Percentiles rank a stretch among this genome's conserved stretches.
phyloP scores from a whole-genome alignment of 2,329 filamentous ascomycete genomes.

The Neofusicoccum laricinum region DNA sequence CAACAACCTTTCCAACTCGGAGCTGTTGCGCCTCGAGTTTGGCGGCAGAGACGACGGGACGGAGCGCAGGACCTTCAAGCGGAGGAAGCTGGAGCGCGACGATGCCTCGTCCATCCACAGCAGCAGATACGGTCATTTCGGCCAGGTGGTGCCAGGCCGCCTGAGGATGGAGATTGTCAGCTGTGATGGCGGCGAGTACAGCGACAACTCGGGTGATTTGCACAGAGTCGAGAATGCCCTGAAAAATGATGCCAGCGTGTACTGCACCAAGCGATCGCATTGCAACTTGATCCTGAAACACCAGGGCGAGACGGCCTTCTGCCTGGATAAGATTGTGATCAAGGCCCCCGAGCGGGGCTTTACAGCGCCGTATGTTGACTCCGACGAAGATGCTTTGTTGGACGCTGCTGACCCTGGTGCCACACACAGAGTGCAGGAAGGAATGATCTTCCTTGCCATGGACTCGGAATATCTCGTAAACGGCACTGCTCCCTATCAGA shows the following conservation, averaged over 20 bases:
- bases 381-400: conserved; percentile 11
- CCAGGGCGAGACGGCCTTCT: conserved; percentile 76
- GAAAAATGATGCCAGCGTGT: conserved; percentile 77
- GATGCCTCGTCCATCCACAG: conserved; percentile 27
- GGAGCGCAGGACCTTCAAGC: conserved; percentile 23
- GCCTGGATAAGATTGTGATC: conserved; percentile 80
- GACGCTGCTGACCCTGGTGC: conserved; percentile 30
- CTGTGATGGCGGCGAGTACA: conserved; percentile 76
- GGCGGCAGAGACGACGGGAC: neutral
- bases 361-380: conserved; percentile 70
- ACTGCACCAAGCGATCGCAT: conserved; percentile 82
- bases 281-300: conserved; percentile 87
- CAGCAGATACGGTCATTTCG: conserved; percentile 81
- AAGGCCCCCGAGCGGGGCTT: conserved; percentile 79
- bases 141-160: conserved; percentile 79
- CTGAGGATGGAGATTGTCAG: conserved; percentile 84
- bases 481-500: conserved; percentile 71
- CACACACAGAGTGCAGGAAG: conserved; percentile 71
- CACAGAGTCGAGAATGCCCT: conserved; percentile 69
- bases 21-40: conserved; percentile 9
- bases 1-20: conserved; percentile 3
- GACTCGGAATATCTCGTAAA: conserved; percentile 70
- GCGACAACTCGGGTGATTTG: conserved; percentile 50
- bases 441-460: conserved; percentile 91
- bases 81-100: conserved; percentile 41